phyloP scores from a whole-genome alignment of 2,329 filamentous ascomycete genomes.

The Trichoderma atroviride region DNA sequence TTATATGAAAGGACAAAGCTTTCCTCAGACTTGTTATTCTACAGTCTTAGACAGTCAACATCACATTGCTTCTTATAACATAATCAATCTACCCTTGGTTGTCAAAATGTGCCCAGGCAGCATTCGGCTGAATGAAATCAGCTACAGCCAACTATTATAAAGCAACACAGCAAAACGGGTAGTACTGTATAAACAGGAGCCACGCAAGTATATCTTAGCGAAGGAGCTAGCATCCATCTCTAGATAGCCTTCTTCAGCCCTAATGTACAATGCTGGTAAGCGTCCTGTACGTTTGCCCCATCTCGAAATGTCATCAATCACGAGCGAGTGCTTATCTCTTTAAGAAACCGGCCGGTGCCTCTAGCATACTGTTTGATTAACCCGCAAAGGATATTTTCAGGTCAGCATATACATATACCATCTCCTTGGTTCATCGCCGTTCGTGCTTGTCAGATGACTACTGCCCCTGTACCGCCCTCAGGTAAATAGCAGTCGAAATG shows the following conservation, averaged over 20 bases:
- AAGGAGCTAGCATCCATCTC: not conserved
- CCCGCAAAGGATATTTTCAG: not conserved
- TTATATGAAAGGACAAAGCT: not conserved
- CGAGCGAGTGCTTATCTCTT: not conserved
- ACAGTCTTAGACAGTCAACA: not conserved
- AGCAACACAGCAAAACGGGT: no score
- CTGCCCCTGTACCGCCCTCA: not conserved
- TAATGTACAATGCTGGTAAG: not conserved
- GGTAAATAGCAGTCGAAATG: not conserved
- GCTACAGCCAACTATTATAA: not conserved
- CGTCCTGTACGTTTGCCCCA: not conserved
- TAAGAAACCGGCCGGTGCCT: not conserved
- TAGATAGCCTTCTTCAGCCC: not conserved
- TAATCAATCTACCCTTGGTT: not conserved
- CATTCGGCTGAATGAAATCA: not conserved
- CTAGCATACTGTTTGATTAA: not conserved
- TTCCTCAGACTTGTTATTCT: fast-evolving
- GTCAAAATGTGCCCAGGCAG: not conserved
- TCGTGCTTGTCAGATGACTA: not conserved
- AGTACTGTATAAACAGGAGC: not conserved
- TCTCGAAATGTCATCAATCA: not conserved
- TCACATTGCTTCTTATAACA: not conserved
- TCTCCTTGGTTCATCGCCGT: not conserved
- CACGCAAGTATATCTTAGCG: not conserved
- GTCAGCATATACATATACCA: not conserved